Conservation (phyloP, 2,329 filamentous ascomycete species). For the Dactylonectria estremocensis region DNA sequence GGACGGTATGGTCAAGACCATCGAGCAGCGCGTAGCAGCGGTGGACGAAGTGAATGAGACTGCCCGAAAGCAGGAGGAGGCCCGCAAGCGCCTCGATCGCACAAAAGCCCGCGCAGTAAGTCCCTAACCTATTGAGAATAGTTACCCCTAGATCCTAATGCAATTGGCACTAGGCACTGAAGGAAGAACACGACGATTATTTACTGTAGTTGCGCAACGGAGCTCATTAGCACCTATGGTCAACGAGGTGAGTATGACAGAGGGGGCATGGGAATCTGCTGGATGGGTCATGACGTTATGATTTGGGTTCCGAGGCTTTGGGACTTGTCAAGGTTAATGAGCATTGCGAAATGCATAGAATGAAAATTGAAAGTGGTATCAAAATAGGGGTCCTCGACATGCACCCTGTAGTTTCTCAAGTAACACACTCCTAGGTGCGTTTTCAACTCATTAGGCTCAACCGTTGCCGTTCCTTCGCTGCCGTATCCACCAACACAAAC, state of each 20-base stretch:
- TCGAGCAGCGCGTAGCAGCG: constrained; percentile 36
- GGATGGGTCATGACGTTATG: background rate
- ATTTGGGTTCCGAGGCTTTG: background rate
- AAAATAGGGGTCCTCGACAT: constrained; percentile 15
- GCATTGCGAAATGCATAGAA: background rate
- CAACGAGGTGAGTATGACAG: background rate
- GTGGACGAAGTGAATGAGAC: constrained; percentile 35
- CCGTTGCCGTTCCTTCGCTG: background rate
- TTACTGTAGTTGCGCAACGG: background rate
- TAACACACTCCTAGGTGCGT: background rate
- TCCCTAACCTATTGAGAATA: background rate
- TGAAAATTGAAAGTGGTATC: constrained; percentile 18
- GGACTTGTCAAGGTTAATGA: background rate
- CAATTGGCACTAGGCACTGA: background rate
- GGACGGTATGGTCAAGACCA: constrained; percentile 37
- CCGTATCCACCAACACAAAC: background rate
- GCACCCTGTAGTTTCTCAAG: constrained; percentile 4
- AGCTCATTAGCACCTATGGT: background rate
- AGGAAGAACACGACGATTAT: background rate
- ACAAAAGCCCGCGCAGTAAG: constrained; percentile 27
- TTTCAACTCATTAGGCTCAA: background rate
- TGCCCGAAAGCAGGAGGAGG: constrained; percentile 40
- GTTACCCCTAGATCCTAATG: background rate
- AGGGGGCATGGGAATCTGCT: background rate
- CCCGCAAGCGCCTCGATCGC: constrained; percentile 38